Evolutionary conservation across 352 stramenopile species (phyloP).

Genomic region (Nothophytophthora sp.): DNA sequence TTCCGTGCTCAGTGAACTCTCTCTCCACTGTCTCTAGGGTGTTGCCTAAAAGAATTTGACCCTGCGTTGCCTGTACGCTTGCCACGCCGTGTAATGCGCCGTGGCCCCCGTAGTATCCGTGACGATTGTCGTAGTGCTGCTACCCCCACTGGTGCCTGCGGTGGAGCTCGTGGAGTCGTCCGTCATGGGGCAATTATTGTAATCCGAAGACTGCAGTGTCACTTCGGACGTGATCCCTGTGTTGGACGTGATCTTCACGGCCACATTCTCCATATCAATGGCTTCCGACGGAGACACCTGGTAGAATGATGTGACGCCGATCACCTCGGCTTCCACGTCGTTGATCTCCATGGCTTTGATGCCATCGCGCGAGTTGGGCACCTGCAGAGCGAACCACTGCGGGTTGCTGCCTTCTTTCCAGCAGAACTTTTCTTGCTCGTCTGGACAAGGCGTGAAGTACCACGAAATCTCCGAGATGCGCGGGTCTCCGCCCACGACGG

Average conservation of each 20-base stretch:
- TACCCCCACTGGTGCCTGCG: slow-evolving; percentile 1
- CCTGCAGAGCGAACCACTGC: slow-evolving; percentile 64
- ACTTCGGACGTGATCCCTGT: slow-evolving; percentile 91
- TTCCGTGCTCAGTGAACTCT: too few species aligned
- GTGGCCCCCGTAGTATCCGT: slow-evolving; percentile 35
- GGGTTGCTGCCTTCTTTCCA: slow-evolving; percentile 69
- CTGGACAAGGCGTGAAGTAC: slow-evolving; percentile 56
- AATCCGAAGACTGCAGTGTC: slow-evolving; percentile 35
- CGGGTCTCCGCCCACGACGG: slow-evolving; percentile 51
- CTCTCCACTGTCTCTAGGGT: not conserved
- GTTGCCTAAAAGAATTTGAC: slow-evolving; percentile 29
- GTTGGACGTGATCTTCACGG: slow-evolving; percentile 88
- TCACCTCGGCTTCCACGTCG: slow-evolving; percentile 37
- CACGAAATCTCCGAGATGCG: slow-evolving; percentile 56
- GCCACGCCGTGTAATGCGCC: slow-evolving; percentile 36
- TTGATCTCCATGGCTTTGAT: slow-evolving; percentile 56
- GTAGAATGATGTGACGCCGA: slow-evolving; percentile 93
- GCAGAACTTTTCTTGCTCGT: slow-evolving; percentile 67
- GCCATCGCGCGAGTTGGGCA: slow-evolving; percentile 51
- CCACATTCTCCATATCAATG: slow-evolving; percentile 32
- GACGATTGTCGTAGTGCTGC: slow-evolving; percentile 24
- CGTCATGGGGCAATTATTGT: slow-evolving; percentile 42
- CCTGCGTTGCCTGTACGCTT: slow-evolving; percentile 35
- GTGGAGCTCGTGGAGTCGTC: slow-evolving; percentile 24
- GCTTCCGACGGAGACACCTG: slow-evolving; percentile 29